Conservation (phyloP, 2,329 filamentous ascomycete species). For the Colletotrichum agaves region DNA sequence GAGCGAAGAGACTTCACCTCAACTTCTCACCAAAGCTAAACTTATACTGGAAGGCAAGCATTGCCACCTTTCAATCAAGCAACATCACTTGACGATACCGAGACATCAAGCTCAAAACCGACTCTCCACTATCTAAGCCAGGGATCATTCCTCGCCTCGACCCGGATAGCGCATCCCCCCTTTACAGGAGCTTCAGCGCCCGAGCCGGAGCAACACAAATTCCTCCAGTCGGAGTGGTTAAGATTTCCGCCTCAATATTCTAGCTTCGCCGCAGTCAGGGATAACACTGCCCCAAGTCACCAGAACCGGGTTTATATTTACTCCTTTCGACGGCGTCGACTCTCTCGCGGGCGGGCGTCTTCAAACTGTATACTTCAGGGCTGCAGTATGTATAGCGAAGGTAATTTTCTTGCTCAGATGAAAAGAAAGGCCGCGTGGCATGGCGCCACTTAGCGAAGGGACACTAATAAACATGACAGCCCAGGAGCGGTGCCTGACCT, state of each 20-base stretch:
- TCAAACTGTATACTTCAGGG: constrained; percentile 40
- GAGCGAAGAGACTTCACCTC: not conserved
- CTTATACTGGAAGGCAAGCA: not conserved
- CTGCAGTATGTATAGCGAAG: constrained; percentile 41
- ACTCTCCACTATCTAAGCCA: constrained; percentile 37
- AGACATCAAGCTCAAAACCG: not conserved
- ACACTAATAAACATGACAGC: constrained; percentile 41
- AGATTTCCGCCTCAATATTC: constrained; percentile 49
- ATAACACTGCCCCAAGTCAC: not conserved
- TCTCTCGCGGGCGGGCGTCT: not conserved
- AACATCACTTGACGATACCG: not conserved
- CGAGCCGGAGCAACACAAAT: constrained; percentile 38
- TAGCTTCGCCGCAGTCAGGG: not conserved
- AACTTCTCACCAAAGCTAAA: constrained; percentile 1
- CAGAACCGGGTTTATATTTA: not conserved
- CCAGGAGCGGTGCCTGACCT: constrained; percentile 40
- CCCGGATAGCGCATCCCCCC: constrained; percentile 41
- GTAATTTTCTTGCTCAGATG: constrained; percentile 43
- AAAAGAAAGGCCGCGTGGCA: constrained; percentile 40
- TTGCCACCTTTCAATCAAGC: not conserved
- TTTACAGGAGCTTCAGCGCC: constrained; percentile 43
- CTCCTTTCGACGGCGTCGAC: not conserved
- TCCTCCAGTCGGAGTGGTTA: constrained; percentile 43
- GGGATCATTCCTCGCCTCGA: constrained; percentile 40
- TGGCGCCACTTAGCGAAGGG: constrained; percentile 40